phyloP scores from a whole-genome alignment of 1,139 yeast genomes.

The Meyerozyma guilliermondii region DNA sequence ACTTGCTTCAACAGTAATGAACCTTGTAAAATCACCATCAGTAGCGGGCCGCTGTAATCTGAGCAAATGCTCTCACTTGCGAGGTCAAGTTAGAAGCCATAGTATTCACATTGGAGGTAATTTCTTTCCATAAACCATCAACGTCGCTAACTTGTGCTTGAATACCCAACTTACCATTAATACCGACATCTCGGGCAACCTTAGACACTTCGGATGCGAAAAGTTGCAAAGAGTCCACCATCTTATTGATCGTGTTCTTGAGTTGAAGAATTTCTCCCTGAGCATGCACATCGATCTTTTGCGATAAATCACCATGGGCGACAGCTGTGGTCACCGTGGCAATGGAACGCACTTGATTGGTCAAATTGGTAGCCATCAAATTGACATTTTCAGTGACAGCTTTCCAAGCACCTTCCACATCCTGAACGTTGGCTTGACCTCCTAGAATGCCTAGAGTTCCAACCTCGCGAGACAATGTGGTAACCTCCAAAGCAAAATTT shows the following conservation, averaged over 20 bases:
- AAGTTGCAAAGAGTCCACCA: slow-evolving; percentile 87
- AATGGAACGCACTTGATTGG: slow-evolving; percentile 84
- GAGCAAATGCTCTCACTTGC: slow-evolving; percentile 91
- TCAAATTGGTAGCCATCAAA: slow-evolving; percentile 83
- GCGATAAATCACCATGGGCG: slow-evolving; percentile 85
- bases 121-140: slow-evolving; percentile 88
- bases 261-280: slow-evolving; percentile 80
- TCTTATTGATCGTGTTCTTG: slow-evolving; percentile 77
- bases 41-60: slow-evolving; percentile 92
- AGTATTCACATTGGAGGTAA: slow-evolving; percentile 87
- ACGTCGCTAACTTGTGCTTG: slow-evolving; percentile 90
- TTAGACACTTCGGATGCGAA: slow-evolving; percentile 86
- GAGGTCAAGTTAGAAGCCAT: slow-evolving; percentile 91
- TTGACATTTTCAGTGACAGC: slow-evolving; percentile 87
- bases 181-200: slow-evolving; percentile 90
- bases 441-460: slow-evolving; percentile 89
- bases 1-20: slow-evolving; percentile 84
- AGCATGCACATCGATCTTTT: slow-evolving; percentile 84
- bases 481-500: slow-evolving; percentile 84
- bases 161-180: slow-evolving; percentile 86
- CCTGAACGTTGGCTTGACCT: slow-evolving; percentile 88
- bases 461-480: slow-evolving; percentile 81
- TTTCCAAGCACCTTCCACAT: slow-evolving; percentile 92
- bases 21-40: slow-evolving; percentile 86
- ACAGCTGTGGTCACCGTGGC: slow-evolving; percentile 92